A percentile compares a stretch with the other conserved stretches of the same genome.
phyloP scores from a whole-genome alignment of 148 eudicot genomes.

The Rhododendron williamsianum region DNA sequence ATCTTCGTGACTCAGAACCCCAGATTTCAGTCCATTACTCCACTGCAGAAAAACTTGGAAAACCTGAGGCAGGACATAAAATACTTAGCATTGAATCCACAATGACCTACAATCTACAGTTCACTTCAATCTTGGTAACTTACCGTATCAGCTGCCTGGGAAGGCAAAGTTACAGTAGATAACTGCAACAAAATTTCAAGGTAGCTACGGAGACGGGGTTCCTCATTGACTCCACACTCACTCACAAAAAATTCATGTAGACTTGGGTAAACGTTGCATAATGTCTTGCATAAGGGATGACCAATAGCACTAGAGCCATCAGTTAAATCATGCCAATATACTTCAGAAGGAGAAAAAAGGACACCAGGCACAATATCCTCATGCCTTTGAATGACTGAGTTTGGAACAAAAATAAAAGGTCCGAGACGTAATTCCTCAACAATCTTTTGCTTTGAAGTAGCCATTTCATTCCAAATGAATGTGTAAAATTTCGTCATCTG shows the following conservation, averaged over 20 bases:
- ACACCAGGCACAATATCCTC: constrained; percentile 68
- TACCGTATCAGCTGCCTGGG: constrained; percentile 65
- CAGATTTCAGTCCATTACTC: constrained; percentile 67
- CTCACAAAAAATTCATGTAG: constrained; percentile 79
- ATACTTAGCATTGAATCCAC: constrained; percentile 2
- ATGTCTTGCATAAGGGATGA: constrained; percentile 35
- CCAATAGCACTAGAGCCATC: constrained; percentile 22
- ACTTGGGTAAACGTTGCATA: constrained; percentile 57
- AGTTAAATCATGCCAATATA: constrained; percentile 76
- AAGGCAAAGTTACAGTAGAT: constrained; percentile 51
- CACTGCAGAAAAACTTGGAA: constrained; percentile 68
- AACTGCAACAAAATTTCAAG: constrained; percentile 71
- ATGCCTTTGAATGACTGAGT: constrained; percentile 22
- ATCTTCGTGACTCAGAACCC: constrained; percentile 53
- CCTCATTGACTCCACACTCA: constrained; percentile 74
- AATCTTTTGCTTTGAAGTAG: constrained; percentile 46
- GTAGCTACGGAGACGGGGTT: constrained; percentile 52
- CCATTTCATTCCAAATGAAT: constrained; percentile 62
- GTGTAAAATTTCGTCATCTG: constrained; percentile 85
- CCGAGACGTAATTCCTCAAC: constrained; percentile 47
- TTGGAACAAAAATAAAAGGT: constrained; percentile 77
- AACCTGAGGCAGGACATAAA: constrained; percentile 42
- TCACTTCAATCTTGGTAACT: constrained; percentile 10
- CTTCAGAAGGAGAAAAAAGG: constrained; percentile 60
- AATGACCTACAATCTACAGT: constrained; percentile 2